Conservation (phyloP, 78 protist genomes). For the Dictyostelium purpureum region DNA sequence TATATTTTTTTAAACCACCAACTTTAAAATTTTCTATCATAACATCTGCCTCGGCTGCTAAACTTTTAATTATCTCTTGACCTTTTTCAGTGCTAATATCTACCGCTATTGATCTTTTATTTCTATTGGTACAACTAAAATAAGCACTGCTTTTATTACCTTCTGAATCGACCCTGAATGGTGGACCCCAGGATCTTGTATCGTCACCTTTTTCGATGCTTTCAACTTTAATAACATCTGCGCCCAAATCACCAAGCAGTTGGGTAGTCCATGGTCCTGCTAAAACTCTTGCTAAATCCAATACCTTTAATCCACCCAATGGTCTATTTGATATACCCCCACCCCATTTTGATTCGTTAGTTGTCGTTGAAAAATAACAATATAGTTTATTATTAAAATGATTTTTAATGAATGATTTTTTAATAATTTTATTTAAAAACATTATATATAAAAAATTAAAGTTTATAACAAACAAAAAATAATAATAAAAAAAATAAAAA, state of each 20-base stretch:
- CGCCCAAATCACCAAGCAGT: slow-evolving; percentile 75
- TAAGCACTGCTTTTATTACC: slow-evolving; percentile 57
- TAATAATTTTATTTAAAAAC: neutral
- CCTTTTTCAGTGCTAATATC: slow-evolving; percentile 32
- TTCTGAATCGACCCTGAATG: slow-evolving; percentile 28
- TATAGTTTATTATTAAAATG: neutral
- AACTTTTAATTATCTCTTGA: slow-evolving; percentile 22
- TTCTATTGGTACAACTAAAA: slow-evolving; percentile 72
- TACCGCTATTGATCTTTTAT: slow-evolving; percentile 66
- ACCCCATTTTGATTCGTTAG: too few species aligned
- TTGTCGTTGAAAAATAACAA: neutral
- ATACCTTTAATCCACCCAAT: slow-evolving; percentile 38
- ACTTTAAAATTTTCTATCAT: slow-evolving; percentile 70
- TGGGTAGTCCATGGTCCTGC: slow-evolving; percentile 78
- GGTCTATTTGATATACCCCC: slow-evolving; percentile 1
- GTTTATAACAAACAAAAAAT: neutral
- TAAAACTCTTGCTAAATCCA: slow-evolving; percentile 52
- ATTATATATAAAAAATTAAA: neutral
- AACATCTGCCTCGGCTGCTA: slow-evolving; percentile 63
- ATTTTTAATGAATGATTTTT: neutral
- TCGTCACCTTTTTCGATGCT: slow-evolving; percentile 66
- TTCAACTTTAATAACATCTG: slow-evolving; percentile 80
- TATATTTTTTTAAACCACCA: slow-evolving; percentile 45
- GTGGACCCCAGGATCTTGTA: slow-evolving; percentile 83
- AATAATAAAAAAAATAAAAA: neutral